A percentile compares a stretch with the other conserved stretches of the same genome.
phyloP scores from a whole-genome alignment of 306 rosid species.

The Acacia crassicarpa region DNA sequence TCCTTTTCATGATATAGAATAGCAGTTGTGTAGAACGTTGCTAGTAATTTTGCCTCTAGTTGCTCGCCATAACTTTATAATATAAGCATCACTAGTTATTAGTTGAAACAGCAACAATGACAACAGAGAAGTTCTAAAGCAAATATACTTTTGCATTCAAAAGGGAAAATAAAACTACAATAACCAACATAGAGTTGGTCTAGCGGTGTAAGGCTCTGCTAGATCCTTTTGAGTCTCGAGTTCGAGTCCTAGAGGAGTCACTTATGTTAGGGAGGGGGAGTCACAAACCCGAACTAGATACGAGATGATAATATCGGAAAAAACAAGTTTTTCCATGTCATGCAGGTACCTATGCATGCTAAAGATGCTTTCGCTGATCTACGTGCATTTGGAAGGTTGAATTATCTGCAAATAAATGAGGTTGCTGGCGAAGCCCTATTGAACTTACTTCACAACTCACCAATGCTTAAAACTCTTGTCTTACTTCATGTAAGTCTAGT shows the following conservation, averaged over 20 bases:
- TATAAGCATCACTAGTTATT: background rate
- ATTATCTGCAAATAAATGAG: constrained; percentile 40
- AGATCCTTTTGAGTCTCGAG: too few species aligned
- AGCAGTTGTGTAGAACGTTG: background rate
- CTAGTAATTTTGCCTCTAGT: background rate
- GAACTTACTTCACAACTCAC: constrained; percentile 39
- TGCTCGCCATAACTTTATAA: background rate
- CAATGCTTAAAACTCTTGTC: constrained; percentile 34
- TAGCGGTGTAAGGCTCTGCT: too few species aligned
- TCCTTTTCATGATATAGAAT: constrained; percentile 12
- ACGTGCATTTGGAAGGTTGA: constrained; percentile 34
- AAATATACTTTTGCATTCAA: background rate
- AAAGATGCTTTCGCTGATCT: constrained; percentile 24
- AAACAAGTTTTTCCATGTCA: background rate
- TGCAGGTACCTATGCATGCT: constrained; percentile 29
- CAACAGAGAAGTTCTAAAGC: background rate
- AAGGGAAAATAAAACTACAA: background rate
- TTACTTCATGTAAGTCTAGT: constrained; percentile 43
- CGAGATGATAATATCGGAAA: too few species aligned
- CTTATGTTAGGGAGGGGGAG: too few species aligned
- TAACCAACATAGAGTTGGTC: too few species aligned
- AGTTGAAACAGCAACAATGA: background rate
- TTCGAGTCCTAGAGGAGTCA: too few species aligned
- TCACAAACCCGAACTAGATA: too few species aligned
- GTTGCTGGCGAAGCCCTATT: constrained; percentile 37